Base-by-base conservation (phyloP, 2,329 filamentous ascomycete species). In the Cercospora berteroae region DNA sequence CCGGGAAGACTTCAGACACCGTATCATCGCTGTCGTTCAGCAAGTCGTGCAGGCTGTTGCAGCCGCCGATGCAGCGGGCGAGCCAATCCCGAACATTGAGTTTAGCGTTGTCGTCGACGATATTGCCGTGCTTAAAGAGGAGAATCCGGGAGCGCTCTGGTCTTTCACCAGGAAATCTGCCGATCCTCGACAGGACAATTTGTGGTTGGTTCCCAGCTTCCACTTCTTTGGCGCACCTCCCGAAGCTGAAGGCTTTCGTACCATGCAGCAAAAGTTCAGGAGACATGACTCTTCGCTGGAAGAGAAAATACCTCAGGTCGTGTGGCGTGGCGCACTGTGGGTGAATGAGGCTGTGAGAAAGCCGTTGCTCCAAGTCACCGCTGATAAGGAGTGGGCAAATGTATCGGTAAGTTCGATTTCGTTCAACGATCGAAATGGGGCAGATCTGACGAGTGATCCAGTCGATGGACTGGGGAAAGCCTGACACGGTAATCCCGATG, bases 351-450 rank as follows among this genome's bases (percentile, higher is more conserved):
- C 67, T 23, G 69, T 77, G 9, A 70, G 77, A n/a, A 66, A 77
- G 23, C 68, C 74, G 16, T 69, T 81, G 13, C 29, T 81, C 0
- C 64, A 74, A 6, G 69, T 66, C 2, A 76, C 77, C 2, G 60
- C 72, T 2, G 77, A 72, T 1, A 76, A 79, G 65, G 29, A 69
- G 1, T 81, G 79, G 79, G 75, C 76, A 4, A 78, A 81, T 68
- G 77, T 80, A 0, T 67, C 73, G 20, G 73, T 68, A 42, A n/a
- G 71, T 62, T 50, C n/a, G 6, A 20, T 29, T 18, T 13, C 12
- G 9, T 27, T 13, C 33, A n/a, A 25, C 12, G 16, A 9, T 44
- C 20, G 18, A 16, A 8, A 8, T 16, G 31, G 20, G 16, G 5
- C 16, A 20, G 7, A 18, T n/a, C 48, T 67, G 48, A 64, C 48